Base-by-base conservation (phyloP, 768 basidiomycete species). In the Amanita rubescens region DNA sequence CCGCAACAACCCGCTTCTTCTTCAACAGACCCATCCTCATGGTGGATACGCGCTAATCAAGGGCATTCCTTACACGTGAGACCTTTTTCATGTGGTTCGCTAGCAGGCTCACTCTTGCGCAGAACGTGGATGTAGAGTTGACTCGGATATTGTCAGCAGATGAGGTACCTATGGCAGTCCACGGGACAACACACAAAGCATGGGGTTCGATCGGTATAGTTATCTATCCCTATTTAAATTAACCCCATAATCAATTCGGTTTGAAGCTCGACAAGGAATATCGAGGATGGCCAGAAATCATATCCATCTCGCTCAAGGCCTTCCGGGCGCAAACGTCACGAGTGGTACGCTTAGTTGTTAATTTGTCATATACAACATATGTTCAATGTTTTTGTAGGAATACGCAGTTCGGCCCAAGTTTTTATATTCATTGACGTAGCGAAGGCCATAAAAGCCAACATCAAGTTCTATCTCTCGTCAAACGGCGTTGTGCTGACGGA, bases 31-130 rank as follows among this genome's bases (percentile, higher is more conserved):
- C n/a, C 15, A 15, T 70, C 75, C 8, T 64, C 74, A n/a, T 89
- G 89, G 88, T 90, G 85, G 85, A 91, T 94, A 59, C 77, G 86
- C 33, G 93, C 93, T 7, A 92, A 90, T 60, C 93, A 94, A 67
- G 93, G 93, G 0, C 93, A 94, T 69, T 87, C 90, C 0, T 72
- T 95, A 43, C 79, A 84, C 75, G 92, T 85, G 55, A 22, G 73
- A n/a, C 38, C 9, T 14, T 22, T n/a, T 22, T 2, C 30, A 17
- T 56, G 19, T 12, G 10, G 14, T 17, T 17, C 3, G 25, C n/a
- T 34, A 30, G 2, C 27, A 6, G 15, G 12, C 37, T 38, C n/a
- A 38, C 7, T 39, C 39, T 35, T 22, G 5, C 19, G 4, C 24
- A 94, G 91, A 70, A 75, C 0, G 76, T 92, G n/a, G 71, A 84